A percentile compares a stretch with the other conserved stretches of the same genome.
Evolutionary conservation across 2,329 filamentous ascomycete genomes (phyloP).

Genomic region (Cladophialophora bantiana): DNA sequence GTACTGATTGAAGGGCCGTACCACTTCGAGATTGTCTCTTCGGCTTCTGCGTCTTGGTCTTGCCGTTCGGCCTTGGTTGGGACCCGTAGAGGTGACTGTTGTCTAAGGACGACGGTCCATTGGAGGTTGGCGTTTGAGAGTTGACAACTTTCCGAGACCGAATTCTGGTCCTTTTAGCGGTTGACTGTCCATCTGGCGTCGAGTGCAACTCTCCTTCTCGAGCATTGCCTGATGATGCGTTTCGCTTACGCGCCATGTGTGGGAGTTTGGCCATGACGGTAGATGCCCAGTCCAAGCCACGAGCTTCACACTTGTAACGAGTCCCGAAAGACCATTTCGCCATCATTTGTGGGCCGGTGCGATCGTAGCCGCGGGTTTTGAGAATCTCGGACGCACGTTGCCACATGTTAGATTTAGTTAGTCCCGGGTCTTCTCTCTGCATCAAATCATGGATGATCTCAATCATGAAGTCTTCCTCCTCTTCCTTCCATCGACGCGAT

Average conservation of each 20-base stretch:
- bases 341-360: slow-evolving; percentile 12
- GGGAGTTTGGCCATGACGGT: slow-evolving; percentile 13
- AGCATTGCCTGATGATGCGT: background rate
- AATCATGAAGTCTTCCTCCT: slow-evolving; percentile 19
- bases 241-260: slow-evolving; percentile 11
- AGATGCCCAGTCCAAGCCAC: slow-evolving; percentile 12
- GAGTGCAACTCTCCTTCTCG: background rate
- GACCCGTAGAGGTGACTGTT: background rate
- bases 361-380: slow-evolving; percentile 3
- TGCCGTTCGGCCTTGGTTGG: background rate
- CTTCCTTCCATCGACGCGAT: slow-evolving; percentile 8
- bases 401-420: slow-evolving; percentile 7
- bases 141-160: background rate
- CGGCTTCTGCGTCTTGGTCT: background rate
- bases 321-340: slow-evolving; percentile 18
- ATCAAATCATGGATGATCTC: slow-evolving; percentile 9
- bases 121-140: background rate
- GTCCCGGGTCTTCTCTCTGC: background rate
- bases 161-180: background rate
- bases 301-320: slow-evolving; percentile 9
- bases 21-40: background rate
- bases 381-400: slow-evolving; percentile 3
- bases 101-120: background rate
- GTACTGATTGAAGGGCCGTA: background rate
- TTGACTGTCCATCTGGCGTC: background rate